phyloP scores from a whole-genome alignment of 164 flowering plant species.

The Annona cherimola region DNA sequence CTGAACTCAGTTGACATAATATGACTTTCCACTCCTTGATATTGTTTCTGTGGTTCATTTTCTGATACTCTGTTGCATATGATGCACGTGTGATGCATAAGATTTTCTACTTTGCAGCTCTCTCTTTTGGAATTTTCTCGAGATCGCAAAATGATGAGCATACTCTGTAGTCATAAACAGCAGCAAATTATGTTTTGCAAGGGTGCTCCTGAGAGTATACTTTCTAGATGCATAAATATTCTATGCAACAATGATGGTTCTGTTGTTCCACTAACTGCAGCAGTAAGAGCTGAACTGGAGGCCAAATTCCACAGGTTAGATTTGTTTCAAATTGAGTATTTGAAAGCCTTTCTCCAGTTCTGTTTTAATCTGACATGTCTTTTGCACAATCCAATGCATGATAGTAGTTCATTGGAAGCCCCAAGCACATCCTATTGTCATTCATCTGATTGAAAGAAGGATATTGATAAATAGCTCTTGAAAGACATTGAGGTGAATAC shows the following conservation, averaged over 20 bases:
- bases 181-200: slow-evolving; percentile 70
- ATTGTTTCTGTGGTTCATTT: not conserved
- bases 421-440: not conserved
- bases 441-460: not conserved
- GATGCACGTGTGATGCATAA: not conserved
- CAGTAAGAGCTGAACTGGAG: slow-evolving; percentile 60
- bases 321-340: not conserved
- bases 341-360: not conserved
- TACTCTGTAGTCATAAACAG: slow-evolving; percentile 82
- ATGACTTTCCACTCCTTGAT: not conserved
- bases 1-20: not conserved
- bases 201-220: slow-evolving; percentile 98
- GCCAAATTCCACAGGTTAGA: slow-evolving; percentile 68
- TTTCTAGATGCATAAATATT: slow-evolving; percentile 72
- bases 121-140: slow-evolving; percentile 88
- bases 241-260: slow-evolving; percentile 91
- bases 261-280: slow-evolving; percentile 54
- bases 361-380: not conserved
- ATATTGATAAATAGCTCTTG: not conserved
- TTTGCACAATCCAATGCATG: not conserved
- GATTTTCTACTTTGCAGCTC: slow-evolving; percentile 38
- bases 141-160: slow-evolving; percentile 99
- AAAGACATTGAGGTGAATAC: not conserved
- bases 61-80: not conserved
- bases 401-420: not conserved